Evolutionary conservation across 345 rosid species (phyloP).

Genomic region (Schrenkiella parvula): DNA sequence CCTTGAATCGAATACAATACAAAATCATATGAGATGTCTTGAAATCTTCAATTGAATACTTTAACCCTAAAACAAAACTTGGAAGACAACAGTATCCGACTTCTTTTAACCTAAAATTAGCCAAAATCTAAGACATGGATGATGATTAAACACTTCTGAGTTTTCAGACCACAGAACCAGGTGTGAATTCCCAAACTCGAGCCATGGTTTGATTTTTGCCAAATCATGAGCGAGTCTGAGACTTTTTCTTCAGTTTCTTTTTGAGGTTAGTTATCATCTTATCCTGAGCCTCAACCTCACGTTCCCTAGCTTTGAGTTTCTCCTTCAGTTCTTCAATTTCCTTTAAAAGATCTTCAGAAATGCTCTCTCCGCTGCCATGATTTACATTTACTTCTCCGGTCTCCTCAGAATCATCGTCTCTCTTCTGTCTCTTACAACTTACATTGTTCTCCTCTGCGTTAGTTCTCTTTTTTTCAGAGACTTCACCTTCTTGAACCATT

Average conservation of each 20-base stretch:
- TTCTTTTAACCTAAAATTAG: background rate
- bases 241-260: conserved; percentile 26
- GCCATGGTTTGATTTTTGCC: background rate
- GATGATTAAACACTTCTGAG: background rate
- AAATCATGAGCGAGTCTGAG: background rate
- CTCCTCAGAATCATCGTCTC: conserved; percentile 13
- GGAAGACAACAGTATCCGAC: background rate
- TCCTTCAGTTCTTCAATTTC: conserved; percentile 24
- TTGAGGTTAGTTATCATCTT: conserved; percentile 45
- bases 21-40: background rate
- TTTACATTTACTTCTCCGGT: conserved; percentile 6
- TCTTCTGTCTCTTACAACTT: conserved; percentile 39
- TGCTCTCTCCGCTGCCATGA: background rate
- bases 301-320: conserved; percentile 40
- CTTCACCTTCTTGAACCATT: conserved; percentile 32
- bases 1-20: background rate
- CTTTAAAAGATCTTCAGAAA: conserved; percentile 3
- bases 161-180: background rate
- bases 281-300: conserved; percentile 38
- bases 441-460: conserved; percentile 30
- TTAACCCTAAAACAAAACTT: background rate
- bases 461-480: conserved; percentile 40
- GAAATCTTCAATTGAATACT: background rate
- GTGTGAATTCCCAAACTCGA: background rate
- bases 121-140: background rate